Evolutionary conservation across 225 moss, liverwort and hornwort genomes (phyloP), one percentile per base, ranked within the genome.

Genomic region (Bryoerythrophyllum caledonicum): DNA sequence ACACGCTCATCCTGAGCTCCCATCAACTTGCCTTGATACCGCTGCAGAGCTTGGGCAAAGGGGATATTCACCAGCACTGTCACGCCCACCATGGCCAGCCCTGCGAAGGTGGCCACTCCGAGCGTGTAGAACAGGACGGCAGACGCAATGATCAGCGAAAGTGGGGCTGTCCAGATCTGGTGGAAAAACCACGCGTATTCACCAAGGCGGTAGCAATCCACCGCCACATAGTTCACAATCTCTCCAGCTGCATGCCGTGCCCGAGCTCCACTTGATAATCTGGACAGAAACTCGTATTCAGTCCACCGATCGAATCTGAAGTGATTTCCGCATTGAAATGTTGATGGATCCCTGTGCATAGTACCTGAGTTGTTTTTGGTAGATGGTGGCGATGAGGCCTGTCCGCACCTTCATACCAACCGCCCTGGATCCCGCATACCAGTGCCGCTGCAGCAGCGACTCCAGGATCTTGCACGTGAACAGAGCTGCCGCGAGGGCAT

Each of bases 291-390:
- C 15, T 48, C n/a, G 7, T 53, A 20, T 11, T 48, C 17, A 16
- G 20, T 26, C 49, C 26, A 67, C 2, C 3, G 7, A 30, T 20
- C n/a, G 6, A 63, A 21, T 38, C 12, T 20, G 34, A 13, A 63
- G 63, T 7, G 11, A 38, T 25, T 8, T 0, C 4, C 6, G 10
- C 44, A 14, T n/a, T n/a, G n/a, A 49, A 16, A 28, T 44, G 44
- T 15, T 44, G 44, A 15, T 44, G 44, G 14, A 20, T 48, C 24
- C 28, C 4, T 27, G 19, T 27, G 44, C 44, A 44, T 44, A 27
- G 19, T 66, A 80, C 82, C 79, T 78, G 70, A 83, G 82, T 53
- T 79, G 79, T 66, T 83, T 83, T 23, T 71, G 70, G 67, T 75
- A 83, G 53, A 79, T 75, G 6, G 79, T 52, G 8, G 75, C 79